Conservation (phyloP, 1,139 yeast species). For the Candida neerlandica region DNA sequence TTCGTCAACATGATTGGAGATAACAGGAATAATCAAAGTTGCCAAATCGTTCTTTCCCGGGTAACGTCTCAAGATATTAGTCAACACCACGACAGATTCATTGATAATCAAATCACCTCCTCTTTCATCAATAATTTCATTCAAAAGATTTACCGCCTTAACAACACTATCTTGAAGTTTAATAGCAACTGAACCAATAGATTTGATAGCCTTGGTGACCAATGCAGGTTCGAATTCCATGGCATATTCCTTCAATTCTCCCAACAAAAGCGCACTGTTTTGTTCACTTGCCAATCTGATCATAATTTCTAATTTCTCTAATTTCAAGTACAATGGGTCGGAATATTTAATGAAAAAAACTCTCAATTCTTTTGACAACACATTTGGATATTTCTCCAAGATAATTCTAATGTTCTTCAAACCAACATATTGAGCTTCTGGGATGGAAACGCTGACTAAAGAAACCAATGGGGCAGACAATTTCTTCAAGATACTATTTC, state of each 20-base stretch:
- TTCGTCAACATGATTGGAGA: conserved; percentile 61
- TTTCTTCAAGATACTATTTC: conserved; percentile 59
- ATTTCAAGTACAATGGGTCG: conserved; percentile 90
- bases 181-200: conserved; percentile 88
- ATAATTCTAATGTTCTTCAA: conserved; percentile 88
- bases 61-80: conserved; percentile 79
- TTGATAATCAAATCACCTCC: conserved; percentile 75
- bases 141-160: conserved; percentile 74
- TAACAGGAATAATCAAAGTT: conserved; percentile 69
- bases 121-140: conserved; percentile 76
- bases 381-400: conserved; percentile 82
- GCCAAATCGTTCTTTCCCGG: conserved; percentile 61
- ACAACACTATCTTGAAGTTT: conserved; percentile 63
- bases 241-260: conserved; percentile 90
- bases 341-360: conserved; percentile 93
- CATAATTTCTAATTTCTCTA: conserved; percentile 91
- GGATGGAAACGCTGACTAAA: conserved; percentile 72
- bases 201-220: conserved; percentile 77
- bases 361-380: conserved; percentile 77
- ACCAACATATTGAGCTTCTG: conserved; percentile 96
- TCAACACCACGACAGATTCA: conserved; percentile 76
- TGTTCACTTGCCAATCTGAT: conserved; percentile 75
- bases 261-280: conserved; percentile 69
- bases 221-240: conserved; percentile 93
- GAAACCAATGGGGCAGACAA: conserved; percentile 93